These are phyloP conservation scores for Zasmidium angulare DNA, from an alignment of 2,329 filamentous ascomycete genomes.

Conservation along the genomic window DNA sequence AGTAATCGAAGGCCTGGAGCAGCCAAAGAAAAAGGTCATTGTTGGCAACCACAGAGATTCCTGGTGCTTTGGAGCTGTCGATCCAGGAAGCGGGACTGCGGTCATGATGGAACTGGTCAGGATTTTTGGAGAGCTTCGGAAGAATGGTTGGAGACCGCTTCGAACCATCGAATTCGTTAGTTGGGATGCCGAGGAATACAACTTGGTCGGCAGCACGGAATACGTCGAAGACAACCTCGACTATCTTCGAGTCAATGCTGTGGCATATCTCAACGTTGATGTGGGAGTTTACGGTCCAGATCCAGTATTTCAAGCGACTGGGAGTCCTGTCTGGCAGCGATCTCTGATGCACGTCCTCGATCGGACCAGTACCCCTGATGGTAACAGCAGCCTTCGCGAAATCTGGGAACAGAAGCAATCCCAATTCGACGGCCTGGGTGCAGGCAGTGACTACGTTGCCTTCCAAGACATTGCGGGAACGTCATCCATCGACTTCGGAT, in stretches of 20 bases:
- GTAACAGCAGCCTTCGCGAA: slow-evolving; percentile 69
- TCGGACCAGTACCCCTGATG: slow-evolving; percentile 69
- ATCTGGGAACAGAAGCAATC: slow-evolving; percentile 69
- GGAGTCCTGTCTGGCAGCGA: slow-evolving; percentile 75
- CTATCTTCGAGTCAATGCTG: slow-evolving; percentile 67
- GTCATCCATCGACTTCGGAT: slow-evolving; percentile 82
- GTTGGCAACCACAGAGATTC: slow-evolving; percentile 92
- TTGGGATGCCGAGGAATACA: slow-evolving; percentile 94
- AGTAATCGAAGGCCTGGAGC: slow-evolving; percentile 79
- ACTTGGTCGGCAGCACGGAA: slow-evolving; percentile 90
- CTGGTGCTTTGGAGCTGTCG: slow-evolving; percentile 84
- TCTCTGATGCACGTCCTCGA: slow-evolving; percentile 71
- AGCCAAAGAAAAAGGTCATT: slow-evolving; percentile 78
- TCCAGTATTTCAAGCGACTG: slow-evolving; percentile 70
- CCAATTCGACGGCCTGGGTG: slow-evolving; percentile 67
- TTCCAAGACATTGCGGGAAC: slow-evolving; percentile 91
- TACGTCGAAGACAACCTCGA: slow-evolving; percentile 85
- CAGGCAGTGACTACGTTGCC: slow-evolving; percentile 78
- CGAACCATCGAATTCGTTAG: slow-evolving; percentile 96
- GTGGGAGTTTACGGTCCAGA: slow-evolving; percentile 68
- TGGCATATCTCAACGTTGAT: slow-evolving; percentile 91
- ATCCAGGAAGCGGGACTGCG: slow-evolving; percentile 85
- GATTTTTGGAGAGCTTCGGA: slow-evolving; percentile 75
- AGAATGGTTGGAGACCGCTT: slow-evolving; percentile 81
- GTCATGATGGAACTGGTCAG: slow-evolving; percentile 86